Evolutionary conservation across 2,329 filamentous ascomycete species (phyloP), one percentile per base, ranked within the genome.

Genomic region (Colletotrichum viniferum): DNA sequence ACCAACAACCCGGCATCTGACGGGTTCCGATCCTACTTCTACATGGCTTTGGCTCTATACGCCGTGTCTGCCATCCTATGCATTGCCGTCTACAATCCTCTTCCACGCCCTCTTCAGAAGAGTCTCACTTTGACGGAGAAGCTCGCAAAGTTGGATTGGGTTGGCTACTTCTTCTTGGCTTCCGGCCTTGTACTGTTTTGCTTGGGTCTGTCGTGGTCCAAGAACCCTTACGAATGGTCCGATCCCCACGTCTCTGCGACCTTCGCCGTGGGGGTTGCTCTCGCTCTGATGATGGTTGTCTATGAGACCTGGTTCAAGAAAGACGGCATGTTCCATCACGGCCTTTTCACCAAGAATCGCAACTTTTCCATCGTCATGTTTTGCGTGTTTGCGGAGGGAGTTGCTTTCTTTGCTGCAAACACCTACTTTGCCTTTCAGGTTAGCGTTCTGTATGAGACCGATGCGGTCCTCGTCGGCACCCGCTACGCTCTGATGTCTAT

Each of bases 321-420:
- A 48, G 84, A 86, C 69, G 84, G 85, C 55, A 82, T 86, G 82
- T 85, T 86, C 73, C 84, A 86, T 73, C 84, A 87, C 73, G 82
- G 80, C 2, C 81, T 86, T 3, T 86, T 86, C 78, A 72, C 43
- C 3, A 56, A 68, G 21, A 80, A 82, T 69, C 80, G 84, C 43
- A 86, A 85, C 77, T 86, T 86, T 69, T 34, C 81, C 21, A 81
- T 87, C 69, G 79, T 82, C 1, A 71, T 84, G 3, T 58, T 82
- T 10, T 84, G 82, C 52, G 80, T 86, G 21, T 85, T 85, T 52
- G 78, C 79, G 14, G 85, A 86, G 67, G 85, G 85, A 16, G 66
- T 85, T 0, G 81, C 81, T 16, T 86, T 86, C 75, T 85, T 86
- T 67, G 82, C 84, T 1, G 82, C 81, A n/a, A 87, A 86, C 76